phyloP scores from a whole-genome alignment of 2,329 filamentous ascomycete genomes.

The Ilyonectria mors-panacis region DNA sequence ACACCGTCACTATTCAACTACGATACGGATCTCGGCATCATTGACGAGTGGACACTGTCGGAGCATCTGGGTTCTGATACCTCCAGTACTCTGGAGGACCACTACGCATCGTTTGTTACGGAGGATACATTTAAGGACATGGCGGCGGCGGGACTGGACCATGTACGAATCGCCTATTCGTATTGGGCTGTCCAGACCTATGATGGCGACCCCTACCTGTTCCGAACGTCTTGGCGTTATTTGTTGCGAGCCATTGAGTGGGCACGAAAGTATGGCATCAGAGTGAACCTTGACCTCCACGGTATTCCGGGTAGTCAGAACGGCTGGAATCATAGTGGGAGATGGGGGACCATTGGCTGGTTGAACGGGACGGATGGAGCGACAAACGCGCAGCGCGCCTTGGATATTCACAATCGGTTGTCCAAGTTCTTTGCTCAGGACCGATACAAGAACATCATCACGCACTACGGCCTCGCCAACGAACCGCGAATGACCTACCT shows the following conservation, averaged over 20 bases:
- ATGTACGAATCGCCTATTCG: slow-evolving; percentile 94
- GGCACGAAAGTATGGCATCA: slow-evolving; percentile 90
- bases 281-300: slow-evolving; percentile 94
- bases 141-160: slow-evolving; percentile 88
- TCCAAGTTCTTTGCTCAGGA: slow-evolving; percentile 94
- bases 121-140: slow-evolving; percentile 90
- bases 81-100: slow-evolving; percentile 83
- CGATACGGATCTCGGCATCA: slow-evolving; percentile 74
- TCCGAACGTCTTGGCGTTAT: slow-evolving; percentile 92
- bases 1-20: slow-evolving; percentile 89
- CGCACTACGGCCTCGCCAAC: slow-evolving; percentile 95
- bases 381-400: slow-evolving; percentile 82
- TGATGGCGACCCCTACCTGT: slow-evolving; percentile 88
- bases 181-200: slow-evolving; percentile 96
- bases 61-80: slow-evolving; percentile 76
- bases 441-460: slow-evolving; percentile 91
- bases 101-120: slow-evolving; percentile 91
- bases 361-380: slow-evolving; percentile 89
- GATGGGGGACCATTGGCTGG: slow-evolving; percentile 86
- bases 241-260: slow-evolving; percentile 94
- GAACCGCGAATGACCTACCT: slow-evolving; percentile 91
- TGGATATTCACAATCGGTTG: slow-evolving; percentile 89
- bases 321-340: slow-evolving; percentile 96
- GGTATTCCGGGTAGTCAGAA: slow-evolving; percentile 95
- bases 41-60: slow-evolving; percentile 91